Evolutionary conservation across 257 asterid species (phyloP), one percentile per base, ranked within the genome.

Genomic region (Plantago elongata): DNA sequence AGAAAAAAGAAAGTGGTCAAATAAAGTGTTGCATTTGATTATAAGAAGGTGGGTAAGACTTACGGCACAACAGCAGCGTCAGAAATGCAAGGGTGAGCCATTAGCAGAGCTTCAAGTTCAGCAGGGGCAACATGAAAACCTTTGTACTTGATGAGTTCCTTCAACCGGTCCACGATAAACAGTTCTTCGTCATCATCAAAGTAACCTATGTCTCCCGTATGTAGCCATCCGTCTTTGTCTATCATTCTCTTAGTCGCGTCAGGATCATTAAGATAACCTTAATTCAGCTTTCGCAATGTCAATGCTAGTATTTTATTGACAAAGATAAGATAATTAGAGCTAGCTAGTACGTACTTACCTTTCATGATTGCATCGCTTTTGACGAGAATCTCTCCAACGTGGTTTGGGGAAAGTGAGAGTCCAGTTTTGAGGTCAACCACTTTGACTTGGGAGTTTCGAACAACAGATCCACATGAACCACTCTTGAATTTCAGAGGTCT

Each of bases 11-110:
- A n/a, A 18, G 5, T 16, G 8, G 17, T 17, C 11, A 51, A 42
- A 50, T n/a, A 12, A 22, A 13, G 5, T 13, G 13, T 11, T 14
- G 38, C n/a, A 18, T 22, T 22, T 22, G 27, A 1, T 22, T 22
- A 1, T 22, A 22, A 22, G 27, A 22, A 34, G 40, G 18, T 45
- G 16, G 5, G 11, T 37, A 13, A 54, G 13, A 77, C 86, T 73
- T 75, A 83, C 90, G 84, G 80, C 38, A 83, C 81, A 43, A 83
- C 90, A 12, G 82, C 90, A 51, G 87, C 84, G 2, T 83, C 87
- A 7, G 84, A 78, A 10, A 83, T 67, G 27, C 60, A 62, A 9
- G 87, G 83, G 64, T 83, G 90, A 14, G 84, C 69, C 4, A 78
- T 16, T 11, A 83, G 71, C 68, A 83, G 48, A 45, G 90, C 84